These are phyloP conservation scores for Cladophialophora immunda DNA, from an alignment of 2,329 filamentous ascomycete genomes.

Conservation along the genomic window DNA sequence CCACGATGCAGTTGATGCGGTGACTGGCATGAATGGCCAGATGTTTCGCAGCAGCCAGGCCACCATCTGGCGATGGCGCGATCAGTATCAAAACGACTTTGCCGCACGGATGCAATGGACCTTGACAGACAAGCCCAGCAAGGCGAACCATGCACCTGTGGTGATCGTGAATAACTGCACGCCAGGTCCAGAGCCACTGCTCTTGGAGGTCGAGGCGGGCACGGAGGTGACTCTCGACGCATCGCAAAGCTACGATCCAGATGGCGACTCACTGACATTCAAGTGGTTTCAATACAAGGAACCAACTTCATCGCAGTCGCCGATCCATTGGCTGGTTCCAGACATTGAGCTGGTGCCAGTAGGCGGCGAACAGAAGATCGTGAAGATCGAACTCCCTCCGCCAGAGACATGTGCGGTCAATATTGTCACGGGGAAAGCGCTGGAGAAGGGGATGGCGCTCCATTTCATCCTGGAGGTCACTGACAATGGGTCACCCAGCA, in stretches of 20 bases:
- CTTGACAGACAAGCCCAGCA: slow-evolving; percentile 45
- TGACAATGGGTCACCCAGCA: slow-evolving; percentile 52
- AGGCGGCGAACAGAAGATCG: slow-evolving; percentile 39
- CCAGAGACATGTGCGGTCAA: slow-evolving; percentile 54
- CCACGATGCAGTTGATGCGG: slow-evolving; percentile 47
- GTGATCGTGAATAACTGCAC: slow-evolving; percentile 53
- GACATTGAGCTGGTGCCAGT: slow-evolving; percentile 47
- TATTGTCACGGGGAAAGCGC: slow-evolving; percentile 46
- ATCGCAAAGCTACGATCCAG: slow-evolving; percentile 54
- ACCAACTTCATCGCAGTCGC: slow-evolving; percentile 55
- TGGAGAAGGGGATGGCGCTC: slow-evolving; percentile 54
- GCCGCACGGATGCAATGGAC: slow-evolving; percentile 60
- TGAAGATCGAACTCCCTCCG: slow-evolving; percentile 51
- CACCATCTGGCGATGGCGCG: slow-evolving; percentile 63
- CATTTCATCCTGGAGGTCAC: slow-evolving; percentile 62
- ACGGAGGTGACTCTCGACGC: slow-evolving; percentile 55
- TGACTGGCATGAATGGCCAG: slow-evolving; percentile 47
- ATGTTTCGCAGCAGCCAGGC: slow-evolving; percentile 54
- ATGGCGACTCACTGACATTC: slow-evolving; percentile 55
- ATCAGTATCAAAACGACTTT: slow-evolving; percentile 62
- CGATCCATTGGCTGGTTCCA: slow-evolving; percentile 51
- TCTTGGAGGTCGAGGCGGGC: slow-evolving; percentile 55
- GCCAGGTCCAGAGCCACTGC: slow-evolving; percentile 56
- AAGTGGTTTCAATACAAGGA: slow-evolving; percentile 62
- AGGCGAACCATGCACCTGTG: slow-evolving; percentile 56